These are phyloP conservation scores for Aureobasidium sp. DNA, from an alignment of 2,329 filamentous ascomycete species.

Conservation along the genomic window DNA sequence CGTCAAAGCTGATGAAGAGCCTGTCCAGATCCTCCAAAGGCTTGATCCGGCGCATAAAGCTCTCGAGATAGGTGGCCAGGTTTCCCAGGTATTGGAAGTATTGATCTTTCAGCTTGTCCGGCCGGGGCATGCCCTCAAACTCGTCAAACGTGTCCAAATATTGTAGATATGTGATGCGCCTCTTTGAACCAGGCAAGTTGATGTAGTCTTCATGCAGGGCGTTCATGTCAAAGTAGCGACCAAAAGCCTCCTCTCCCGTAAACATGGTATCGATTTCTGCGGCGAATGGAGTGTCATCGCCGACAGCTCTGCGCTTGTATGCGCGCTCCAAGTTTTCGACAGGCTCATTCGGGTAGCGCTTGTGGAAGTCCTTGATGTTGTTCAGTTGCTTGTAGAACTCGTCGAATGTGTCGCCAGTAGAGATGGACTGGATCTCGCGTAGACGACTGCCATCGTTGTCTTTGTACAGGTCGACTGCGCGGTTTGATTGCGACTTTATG, in stretches of 20 bases:
- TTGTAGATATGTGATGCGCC: conserved; percentile 76
- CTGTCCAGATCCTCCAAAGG: conserved; percentile 82
- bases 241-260: conserved; percentile 89
- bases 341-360: conserved; percentile 85
- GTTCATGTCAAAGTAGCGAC: conserved; percentile 85
- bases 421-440: conserved; percentile 76
- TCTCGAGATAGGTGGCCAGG: conserved; percentile 75
- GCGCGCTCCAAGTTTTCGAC: conserved; percentile 92
- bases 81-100: conserved; percentile 87
- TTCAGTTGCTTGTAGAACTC: conserved; percentile 83
- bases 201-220: conserved; percentile 79
- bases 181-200: conserved; percentile 78
- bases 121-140: conserved; percentile 70
- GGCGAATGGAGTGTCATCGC: conserved; percentile 52
- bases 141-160: conserved; percentile 88
- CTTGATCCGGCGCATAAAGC: conserved; percentile 75
- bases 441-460: conserved; percentile 66
- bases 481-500: conserved; percentile 77
- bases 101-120: conserved; percentile 82
- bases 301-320: conserved; percentile 66
- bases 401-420: conserved; percentile 78
- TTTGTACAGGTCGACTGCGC: conserved; percentile 75
- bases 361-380: conserved; percentile 79
- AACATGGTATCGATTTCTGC: conserved; percentile 84
- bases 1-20: conserved; percentile 67